These are phyloP conservation scores for Byssochlamys sp. DNA, from an alignment of 2,329 filamentous ascomycete genomes.

Conservation along the genomic window DNA sequence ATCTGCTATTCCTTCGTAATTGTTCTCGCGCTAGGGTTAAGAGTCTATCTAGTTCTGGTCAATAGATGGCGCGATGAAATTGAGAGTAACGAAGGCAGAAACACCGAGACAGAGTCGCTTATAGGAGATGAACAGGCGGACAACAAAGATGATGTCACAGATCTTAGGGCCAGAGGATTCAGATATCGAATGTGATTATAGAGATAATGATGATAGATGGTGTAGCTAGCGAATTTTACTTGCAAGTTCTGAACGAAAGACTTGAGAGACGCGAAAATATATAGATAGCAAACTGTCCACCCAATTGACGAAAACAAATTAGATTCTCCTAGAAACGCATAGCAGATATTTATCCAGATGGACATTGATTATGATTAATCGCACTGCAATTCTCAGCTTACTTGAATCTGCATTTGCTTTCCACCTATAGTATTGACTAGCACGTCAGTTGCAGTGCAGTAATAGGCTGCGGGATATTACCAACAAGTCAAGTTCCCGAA, in stretches of 20 bases:
- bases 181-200: neutral
- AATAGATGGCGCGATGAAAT: neutral
- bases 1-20: constrained; percentile 47
- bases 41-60: neutral
- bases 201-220: neutral
- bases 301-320: no score
- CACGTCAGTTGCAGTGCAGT: no score
- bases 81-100: neutral
- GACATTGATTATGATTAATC: no score
- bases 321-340: no score
- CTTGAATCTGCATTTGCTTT: no score
- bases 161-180: neutral
- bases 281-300: neutral
- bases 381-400: no score
- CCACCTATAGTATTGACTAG: no score
- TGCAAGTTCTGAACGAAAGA: no score
- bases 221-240: no score
- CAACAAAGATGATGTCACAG: neutral
- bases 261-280: neutral
- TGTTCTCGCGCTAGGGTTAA: constrained; percentile 26
- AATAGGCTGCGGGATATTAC: no score
- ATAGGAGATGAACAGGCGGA: neutral
- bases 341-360: no score
- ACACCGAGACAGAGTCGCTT: neutral
- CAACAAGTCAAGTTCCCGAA: neutral